Evolutionary conservation across 345 rosid species (phyloP).

Genomic region (Rhodomyrtus tomentosa): DNA sequence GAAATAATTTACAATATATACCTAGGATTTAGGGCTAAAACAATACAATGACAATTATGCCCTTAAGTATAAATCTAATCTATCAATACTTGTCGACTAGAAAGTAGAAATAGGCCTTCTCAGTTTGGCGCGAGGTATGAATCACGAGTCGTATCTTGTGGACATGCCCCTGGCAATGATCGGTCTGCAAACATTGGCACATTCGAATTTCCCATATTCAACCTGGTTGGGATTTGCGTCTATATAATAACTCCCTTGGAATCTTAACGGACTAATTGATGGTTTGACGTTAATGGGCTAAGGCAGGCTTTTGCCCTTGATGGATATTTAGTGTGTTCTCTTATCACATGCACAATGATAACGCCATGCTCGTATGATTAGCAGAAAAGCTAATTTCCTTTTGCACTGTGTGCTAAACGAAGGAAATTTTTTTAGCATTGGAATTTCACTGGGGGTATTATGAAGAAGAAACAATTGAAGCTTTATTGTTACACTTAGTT

Average conservation of each 20-base stretch:
- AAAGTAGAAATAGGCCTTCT: not conserved
- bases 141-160: not conserved
- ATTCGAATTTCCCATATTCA: not conserved
- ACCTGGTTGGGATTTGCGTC: not conserved
- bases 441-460: not conserved
- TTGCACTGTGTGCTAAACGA: not conserved
- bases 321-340: not conserved
- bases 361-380: not conserved
- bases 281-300: not conserved
- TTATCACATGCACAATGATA: not conserved
- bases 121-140: not conserved
- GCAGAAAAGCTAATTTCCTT: not conserved
- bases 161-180: not conserved
- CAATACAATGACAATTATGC: too few relatives aligned
- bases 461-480: not conserved
- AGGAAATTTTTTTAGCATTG: not conserved
- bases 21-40: too few relatives aligned
- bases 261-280: not conserved
- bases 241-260: not conserved
- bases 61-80: too few relatives aligned
- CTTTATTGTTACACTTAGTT: not conserved
- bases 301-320: not conserved
- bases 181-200: not conserved
- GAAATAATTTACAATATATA: too few relatives aligned
- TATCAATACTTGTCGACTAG: too few relatives aligned